These are phyloP conservation scores for Lactifluus echinatus DNA, from an alignment of 768 basidiomycete genomes.

Conservation along the genomic window DNA sequence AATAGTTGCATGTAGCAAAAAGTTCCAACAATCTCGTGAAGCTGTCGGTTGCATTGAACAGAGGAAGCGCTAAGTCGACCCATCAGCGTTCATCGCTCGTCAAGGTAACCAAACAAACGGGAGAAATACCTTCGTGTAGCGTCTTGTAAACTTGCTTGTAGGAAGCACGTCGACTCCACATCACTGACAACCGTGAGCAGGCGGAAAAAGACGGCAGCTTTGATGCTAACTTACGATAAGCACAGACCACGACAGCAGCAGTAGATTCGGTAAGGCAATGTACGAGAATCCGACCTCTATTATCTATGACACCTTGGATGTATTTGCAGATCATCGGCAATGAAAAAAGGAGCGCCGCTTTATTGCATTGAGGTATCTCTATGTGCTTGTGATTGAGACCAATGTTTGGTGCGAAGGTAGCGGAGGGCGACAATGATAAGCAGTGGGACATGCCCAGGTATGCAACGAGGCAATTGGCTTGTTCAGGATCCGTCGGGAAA, in stretches of 20 bases:
- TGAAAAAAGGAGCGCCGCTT: constrained; percentile 36
- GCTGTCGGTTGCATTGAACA: constrained; percentile 15
- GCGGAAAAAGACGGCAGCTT: neutral
- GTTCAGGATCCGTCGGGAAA: constrained; percentile 45
- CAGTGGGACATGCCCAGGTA: constrained; percentile 48
- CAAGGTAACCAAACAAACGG: neutral
- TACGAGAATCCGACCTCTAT: constrained; percentile 42
- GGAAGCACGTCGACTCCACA: constrained; percentile 34
- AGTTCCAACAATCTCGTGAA: constrained; percentile 15
- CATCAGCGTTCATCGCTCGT: neutral
- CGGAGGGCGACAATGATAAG: constrained; percentile 47
- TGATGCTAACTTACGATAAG: constrained; percentile 36
- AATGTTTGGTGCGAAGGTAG: constrained; percentile 29
- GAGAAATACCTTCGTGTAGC: constrained; percentile 10
- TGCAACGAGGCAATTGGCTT: constrained; percentile 41
- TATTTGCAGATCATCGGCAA: constrained; percentile 41
- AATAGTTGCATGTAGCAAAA: constrained; percentile 9
- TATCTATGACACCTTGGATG: constrained; percentile 34
- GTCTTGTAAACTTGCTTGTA: constrained; percentile 31
- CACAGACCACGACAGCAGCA: constrained; percentile 44
- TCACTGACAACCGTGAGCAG: constrained; percentile 32
- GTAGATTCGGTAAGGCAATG: constrained; percentile 46
- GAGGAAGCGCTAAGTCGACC: constrained; percentile 6
- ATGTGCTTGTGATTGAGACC: constrained; percentile 35
- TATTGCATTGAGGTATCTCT: constrained; percentile 31